These are phyloP conservation scores for Staphylotrichum tortipilum DNA, from an alignment of 495 filamentous ascomycete species.

Conservation along the genomic window DNA sequence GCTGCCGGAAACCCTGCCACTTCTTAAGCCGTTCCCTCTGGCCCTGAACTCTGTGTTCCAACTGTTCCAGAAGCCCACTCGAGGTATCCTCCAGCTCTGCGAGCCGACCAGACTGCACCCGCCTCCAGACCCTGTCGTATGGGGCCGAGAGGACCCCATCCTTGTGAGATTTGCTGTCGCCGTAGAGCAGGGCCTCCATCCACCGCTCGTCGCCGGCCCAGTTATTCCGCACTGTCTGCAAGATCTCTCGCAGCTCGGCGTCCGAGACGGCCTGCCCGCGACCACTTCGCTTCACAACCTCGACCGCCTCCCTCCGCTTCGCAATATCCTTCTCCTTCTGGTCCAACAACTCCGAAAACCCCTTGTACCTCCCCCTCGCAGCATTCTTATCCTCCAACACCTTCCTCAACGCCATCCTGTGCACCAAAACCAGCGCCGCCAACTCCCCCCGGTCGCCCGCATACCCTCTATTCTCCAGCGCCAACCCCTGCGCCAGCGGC, in stretches of 20 bases:
- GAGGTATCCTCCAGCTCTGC: conserved; percentile 40
- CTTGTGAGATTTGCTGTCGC: conserved; percentile 47
- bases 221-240: conserved; percentile 52
- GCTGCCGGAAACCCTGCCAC: conserved; percentile 62
- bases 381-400: conserved; percentile 48
- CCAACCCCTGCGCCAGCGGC: conserved; percentile 50
- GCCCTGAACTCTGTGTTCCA: conserved; percentile 50
- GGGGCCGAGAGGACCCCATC: conserved; percentile 55
- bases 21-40: conserved; percentile 57
- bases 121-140: conserved; percentile 60
- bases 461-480: conserved; percentile 52
- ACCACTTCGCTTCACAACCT: conserved; percentile 13
- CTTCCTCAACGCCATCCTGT: conserved; percentile 54
- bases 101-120: conserved; percentile 47
- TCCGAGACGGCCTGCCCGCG: conserved; percentile 24
- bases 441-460: conserved; percentile 52
- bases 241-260: conserved; percentile 33
- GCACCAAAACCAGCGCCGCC: conserved; percentile 59
- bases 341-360: conserved; percentile 53
- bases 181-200: conserved; percentile 57
- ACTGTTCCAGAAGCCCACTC: conserved; percentile 47
- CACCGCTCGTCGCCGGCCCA: conserved; percentile 68
- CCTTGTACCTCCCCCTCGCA: conserved; percentile 39
- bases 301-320: conserved; percentile 35
- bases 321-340: conserved; percentile 35